Evolutionary conservation across 805 yeast species (phyloP), one percentile per base, ranked within the genome.

Genomic region (Yueomyces sp.): DNA sequence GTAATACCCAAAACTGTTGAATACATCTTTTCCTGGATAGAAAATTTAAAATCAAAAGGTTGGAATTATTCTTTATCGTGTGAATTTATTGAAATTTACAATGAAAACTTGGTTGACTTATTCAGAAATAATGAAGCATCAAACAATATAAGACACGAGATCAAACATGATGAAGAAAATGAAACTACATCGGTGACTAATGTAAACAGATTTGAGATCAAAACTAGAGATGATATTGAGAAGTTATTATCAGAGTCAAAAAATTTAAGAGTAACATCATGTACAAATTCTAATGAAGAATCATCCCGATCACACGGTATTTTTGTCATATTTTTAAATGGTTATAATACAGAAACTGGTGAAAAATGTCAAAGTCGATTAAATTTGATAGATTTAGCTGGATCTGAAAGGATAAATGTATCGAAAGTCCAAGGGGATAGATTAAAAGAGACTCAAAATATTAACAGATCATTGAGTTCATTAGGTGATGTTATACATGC

Each of bases 231-330:
- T 2, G 73, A 73, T 45, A 85, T 85, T 11, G 58, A 64, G 4
- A 48, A 53, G 0, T 51, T 83, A 0, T 60, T 92, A 36, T 59
- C 59, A 11, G 68, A 53, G 37, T 94, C 95, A 0, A 65, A 69
- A 38, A 66, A 59, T 28, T 77, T 77, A 47, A 69, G 96, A 42
- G 71, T 85, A 0, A 84, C 90, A 0, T 95, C 95, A 0, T 70
- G 86, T 0, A 92, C 98, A 0, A 74, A 69, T 45, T 75, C 85
- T 0, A 90, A 90, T 56, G 83, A 79, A 43, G 73, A 82, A 36
- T 88, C 96, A 1, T 90, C 97, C 0, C 72, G 98, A 53, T 90
- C 97, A 0, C 98, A 90, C 59, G 79, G 85, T 3, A 79, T 90
- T 0, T 87, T 85, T 52, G 78, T 76, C 8, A 66, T 92, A 3